Conservation (phyloP, 805 yeast species). For the Barnettozyma salicaria region DNA sequence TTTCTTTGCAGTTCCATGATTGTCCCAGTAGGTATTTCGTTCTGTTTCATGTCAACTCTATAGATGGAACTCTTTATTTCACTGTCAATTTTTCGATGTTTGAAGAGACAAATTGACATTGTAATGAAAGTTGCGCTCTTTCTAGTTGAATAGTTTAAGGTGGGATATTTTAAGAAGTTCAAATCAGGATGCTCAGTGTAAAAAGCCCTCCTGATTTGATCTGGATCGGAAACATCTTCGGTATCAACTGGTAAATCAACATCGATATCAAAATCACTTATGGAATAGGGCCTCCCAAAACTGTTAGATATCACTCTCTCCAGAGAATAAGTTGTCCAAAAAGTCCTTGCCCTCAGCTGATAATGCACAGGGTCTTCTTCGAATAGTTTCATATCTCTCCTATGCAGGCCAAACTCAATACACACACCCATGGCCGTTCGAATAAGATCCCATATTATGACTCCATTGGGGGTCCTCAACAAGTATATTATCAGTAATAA, state of each 20-base stretch:
- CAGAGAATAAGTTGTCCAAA: constrained; percentile 5
- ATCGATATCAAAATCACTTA: constrained; percentile 5
- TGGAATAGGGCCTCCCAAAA: constrained; percentile 5
- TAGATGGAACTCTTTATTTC: constrained; percentile 3
- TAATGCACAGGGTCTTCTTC: constrained; percentile 1
- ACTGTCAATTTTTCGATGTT: constrained; percentile 4
- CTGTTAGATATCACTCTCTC: constrained; percentile 6
- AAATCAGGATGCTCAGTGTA: constrained; percentile 1
- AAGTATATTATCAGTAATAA: constrained; percentile 1
- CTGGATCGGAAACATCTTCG: constrained; percentile 1
- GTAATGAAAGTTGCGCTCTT: not conserved
- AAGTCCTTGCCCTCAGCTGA: constrained; percentile 2
- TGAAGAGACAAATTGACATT: constrained; percentile 4
- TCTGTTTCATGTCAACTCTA: constrained; percentile 2
- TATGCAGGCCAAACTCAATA: constrained; percentile 5
- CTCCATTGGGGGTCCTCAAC: constrained; percentile 1
- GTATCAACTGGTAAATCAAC: constrained; percentile 4
- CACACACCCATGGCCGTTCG: constrained; percentile 1
- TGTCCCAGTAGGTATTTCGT: constrained; percentile 1
- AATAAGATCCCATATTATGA: constrained; percentile 1
- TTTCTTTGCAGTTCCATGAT: constrained; percentile 1
- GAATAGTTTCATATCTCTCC: constrained; percentile 2
- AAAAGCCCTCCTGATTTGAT: constrained; percentile 1
- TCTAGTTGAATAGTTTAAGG: not conserved
- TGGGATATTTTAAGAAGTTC: too few species aligned